Base-by-base conservation (phyloP, 352 stramenopile genomes). In the Phytophthora fragariae region DNA sequence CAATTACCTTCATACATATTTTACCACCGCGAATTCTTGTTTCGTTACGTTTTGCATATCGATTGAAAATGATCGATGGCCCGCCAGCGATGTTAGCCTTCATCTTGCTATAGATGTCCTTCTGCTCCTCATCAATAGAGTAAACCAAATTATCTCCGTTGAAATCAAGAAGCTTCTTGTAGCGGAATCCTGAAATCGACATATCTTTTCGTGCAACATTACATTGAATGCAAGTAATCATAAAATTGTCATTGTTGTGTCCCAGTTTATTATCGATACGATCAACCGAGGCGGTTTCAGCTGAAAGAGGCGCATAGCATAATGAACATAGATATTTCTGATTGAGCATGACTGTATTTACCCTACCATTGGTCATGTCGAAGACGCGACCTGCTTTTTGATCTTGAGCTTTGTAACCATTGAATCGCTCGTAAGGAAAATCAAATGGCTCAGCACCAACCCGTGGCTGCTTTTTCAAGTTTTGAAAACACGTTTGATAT, bases 31-130 rank as follows among this genome's bases (percentile, higher is more conserved):
- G 37, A 62, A 74, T 80, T 0, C 21, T 44, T 1, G 55, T 75
- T 44, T 73, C 61, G 39, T 58, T 47, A 19, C 3, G 15, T 15
- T 79, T 56, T 3, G 61, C 68, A 14, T 62, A 79, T 2, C 66
- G 58, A 6, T 76, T 72, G 39, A 67, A 72, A 21, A 79, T 76
- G 46, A 79, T 76, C 0, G 57, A 57, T 5, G 67, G 67, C 7
- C 66, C 67, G 7, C 72, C 72, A 4, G 55, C 62, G 41, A 79
- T 79, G 14, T 73, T 74, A 5, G n/a, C 35, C 54, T 65, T 74
- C 67, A 79, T 75, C 7, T 65, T 68, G 21, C 56, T 2, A 31
- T 57, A 76, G 17, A 75, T 72, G 5, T 76, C 67, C 9, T 64
- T 65, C 7, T 76, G 15, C 2, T 72, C 62, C 2, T 46, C 29